Evolutionary conservation across 768 basidiomycete genomes (phyloP).

Genomic region (Sporobolomyces pararoseus): DNA sequence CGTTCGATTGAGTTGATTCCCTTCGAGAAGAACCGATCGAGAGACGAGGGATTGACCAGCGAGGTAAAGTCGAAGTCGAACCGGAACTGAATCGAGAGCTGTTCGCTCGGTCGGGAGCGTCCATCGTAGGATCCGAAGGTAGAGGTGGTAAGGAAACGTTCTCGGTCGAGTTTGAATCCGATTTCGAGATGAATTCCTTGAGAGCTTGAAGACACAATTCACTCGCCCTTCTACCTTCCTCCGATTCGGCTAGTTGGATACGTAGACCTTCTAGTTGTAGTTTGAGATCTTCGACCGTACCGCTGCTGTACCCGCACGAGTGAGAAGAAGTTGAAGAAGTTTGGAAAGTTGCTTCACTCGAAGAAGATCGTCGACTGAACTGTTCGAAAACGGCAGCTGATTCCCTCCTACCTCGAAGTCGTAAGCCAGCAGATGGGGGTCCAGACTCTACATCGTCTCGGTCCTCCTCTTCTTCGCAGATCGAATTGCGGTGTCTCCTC

Average conservation of each 20-base stretch:
- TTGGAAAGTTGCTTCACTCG: constrained; percentile 8
- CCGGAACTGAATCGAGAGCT: background rate
- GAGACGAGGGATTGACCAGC: constrained; percentile 35
- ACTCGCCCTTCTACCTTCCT: constrained; percentile 80
- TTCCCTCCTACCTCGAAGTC: constrained; percentile 28
- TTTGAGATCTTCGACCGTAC: constrained; percentile 55
- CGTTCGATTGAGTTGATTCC: constrained; percentile 9
- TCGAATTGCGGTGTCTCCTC: constrained; percentile 15
- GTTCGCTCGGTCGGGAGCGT: constrained; percentile 38
- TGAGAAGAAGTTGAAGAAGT: background rate
- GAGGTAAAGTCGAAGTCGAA: constrained; percentile 8
- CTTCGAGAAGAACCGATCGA: constrained; percentile 19
- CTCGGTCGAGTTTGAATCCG: constrained; percentile 32
- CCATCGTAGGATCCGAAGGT: constrained; percentile 48
- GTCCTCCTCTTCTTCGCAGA: constrained; percentile 19
- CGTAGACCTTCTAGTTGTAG: constrained; percentile 62
- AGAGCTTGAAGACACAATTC: constrained; percentile 78
- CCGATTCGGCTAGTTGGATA: constrained; percentile 68
- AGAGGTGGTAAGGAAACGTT: constrained; percentile 49
- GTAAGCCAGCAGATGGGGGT: constrained; percentile 23
- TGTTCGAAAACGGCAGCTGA: constrained; percentile 34
- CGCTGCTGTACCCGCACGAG: constrained; percentile 7
- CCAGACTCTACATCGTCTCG: constrained; percentile 3
- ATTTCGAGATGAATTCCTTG: constrained; percentile 58
- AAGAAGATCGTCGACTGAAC: constrained; percentile 31